A percentile compares a stretch with the other conserved stretches of the same genome.
These are phyloP conservation scores for Paraphaeosphaeria minitans DNA, from an alignment of 2,329 filamentous ascomycete species.

Conservation along the genomic window DNA sequence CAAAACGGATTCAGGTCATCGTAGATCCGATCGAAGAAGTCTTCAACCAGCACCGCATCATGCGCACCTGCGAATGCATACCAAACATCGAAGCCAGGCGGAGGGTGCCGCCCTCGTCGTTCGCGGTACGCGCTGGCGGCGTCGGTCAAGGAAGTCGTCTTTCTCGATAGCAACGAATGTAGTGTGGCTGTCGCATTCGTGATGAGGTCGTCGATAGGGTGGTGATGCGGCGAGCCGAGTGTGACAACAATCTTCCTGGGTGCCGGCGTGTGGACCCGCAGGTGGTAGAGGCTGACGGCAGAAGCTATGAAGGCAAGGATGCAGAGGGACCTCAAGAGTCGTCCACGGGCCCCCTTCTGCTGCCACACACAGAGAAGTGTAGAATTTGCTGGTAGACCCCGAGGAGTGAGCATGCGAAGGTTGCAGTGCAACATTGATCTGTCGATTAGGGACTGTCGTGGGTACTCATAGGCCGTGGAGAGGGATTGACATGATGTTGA, in stretches of 20 bases:
- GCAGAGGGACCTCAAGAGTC: not conserved
- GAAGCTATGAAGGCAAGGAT: not conserved
- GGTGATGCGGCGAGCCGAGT: conserved; percentile 12
- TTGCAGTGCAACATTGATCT: not conserved
- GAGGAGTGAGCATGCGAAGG: not conserved
- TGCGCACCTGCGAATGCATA: conserved; percentile 51
- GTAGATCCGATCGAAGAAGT: conserved; percentile 59
- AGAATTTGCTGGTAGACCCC: not conserved
- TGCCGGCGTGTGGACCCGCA: not conserved
- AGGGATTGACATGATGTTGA: not conserved
- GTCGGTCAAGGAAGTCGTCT: conserved; percentile 43
- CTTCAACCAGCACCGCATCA: conserved; percentile 54
- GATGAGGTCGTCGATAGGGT: conserved; percentile 49
- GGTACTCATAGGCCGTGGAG: not conserved
- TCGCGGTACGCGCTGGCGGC: conserved; percentile 52
- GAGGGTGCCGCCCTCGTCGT: conserved; percentile 55
- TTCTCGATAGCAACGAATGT: conserved; percentile 38
- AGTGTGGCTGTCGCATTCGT: conserved; percentile 40
- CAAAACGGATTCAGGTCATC: conserved; percentile 57
- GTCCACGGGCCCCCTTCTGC: not conserved
- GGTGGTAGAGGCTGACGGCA: not conserved
- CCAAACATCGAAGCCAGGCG: conserved; percentile 57
- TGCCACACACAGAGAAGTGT: not conserved
- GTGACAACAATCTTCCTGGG: not conserved
- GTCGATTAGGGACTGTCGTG: not conserved